Evolutionary conservation across 192 early-diverging fungal species (phyloP), one percentile per base, ranked within the genome.

Genomic region (Ambispora gerdemannii): DNA sequence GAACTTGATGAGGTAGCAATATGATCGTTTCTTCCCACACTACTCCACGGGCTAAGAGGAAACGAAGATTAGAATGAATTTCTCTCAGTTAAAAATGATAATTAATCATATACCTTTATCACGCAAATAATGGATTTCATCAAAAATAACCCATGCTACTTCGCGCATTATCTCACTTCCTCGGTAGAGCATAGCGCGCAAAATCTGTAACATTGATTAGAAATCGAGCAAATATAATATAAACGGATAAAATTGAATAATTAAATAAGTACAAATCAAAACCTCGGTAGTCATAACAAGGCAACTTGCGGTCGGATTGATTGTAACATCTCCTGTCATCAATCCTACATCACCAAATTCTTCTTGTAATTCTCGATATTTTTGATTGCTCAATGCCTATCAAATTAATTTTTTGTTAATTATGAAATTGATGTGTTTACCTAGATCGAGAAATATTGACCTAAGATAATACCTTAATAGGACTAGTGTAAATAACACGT

Each of bases 21-120:
- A 98, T 97, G 51, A 98, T 88, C 0, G 95, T 96, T 82, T 98
- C 97, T 77, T 98, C 97, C 97, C 97, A 98, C 0, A 98, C 97
- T 3, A 98, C 97, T 66, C 97, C 97, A 71, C 97, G 92, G 50
- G 90, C 93, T 90, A 80, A 15, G 34, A 27, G 38, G 15, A 6
- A 15, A 43, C 11, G 20, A 35, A 34, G 22, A 32, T 30, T 36
- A 31, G 31, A 13, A 32, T 31, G 22, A 49, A 36, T 10, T 43
- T 43, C 38, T 15, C 38, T n/a, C n/a, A n/a, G n/a, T n/a, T n/a
- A n/a, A n/a, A n/a, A n/a, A n/a, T n/a, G n/a, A n/a, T n/a, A n/a
- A 43, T 10, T 10, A 25, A 47, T 1, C 17, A 74, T 59, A 59
- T 81, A 87, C 87, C 82, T 73, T 89, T 89, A 78, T 97, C 95